Conservation (phyloP, 306 rosid species). For the Corylus heterophylla region DNA sequence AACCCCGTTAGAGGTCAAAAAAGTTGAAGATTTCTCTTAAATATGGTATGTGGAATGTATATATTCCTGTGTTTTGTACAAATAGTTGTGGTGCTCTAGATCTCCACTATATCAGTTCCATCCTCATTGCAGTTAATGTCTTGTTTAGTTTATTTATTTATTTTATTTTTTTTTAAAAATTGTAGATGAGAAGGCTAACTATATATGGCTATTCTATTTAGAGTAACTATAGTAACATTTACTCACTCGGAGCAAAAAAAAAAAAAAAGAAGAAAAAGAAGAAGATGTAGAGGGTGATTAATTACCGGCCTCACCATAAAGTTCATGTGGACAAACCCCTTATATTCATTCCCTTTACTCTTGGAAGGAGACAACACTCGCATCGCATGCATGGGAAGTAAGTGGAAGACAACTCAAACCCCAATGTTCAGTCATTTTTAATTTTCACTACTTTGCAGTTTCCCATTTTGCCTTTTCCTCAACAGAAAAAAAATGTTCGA, state of each 20-base stretch:
- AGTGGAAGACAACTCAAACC: conserved; percentile 15
- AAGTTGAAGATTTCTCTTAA: not conserved
- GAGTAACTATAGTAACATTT: too few species aligned
- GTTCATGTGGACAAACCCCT: not conserved
- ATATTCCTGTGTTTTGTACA: not conserved
- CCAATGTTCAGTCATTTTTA: not conserved
- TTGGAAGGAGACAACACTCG: conserved; percentile 9
- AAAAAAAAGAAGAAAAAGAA: too few species aligned
- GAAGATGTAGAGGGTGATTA: not conserved
- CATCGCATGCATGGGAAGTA: not conserved
- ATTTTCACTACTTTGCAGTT: not conserved
- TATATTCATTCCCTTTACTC: not conserved
- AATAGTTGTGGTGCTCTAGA: not conserved
- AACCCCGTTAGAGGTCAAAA: not conserved
- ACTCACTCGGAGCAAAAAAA: too few species aligned
- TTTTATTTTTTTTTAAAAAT: too few species aligned
- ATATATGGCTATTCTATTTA: too few species aligned
- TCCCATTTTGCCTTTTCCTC: not conserved
- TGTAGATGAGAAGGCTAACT: too few species aligned
- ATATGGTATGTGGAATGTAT: too few species aligned
- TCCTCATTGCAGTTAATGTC: not conserved
- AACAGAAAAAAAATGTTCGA: too few species aligned
- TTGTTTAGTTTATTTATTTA: not conserved
- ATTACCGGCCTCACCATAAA: not conserved
- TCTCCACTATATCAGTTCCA: not conserved